A percentile compares a stretch with the other conserved stretches of the same genome.
Evolutionary conservation across 257 asterid genomes (phyloP).

Genomic region (Nicotiana otophora): DNA sequence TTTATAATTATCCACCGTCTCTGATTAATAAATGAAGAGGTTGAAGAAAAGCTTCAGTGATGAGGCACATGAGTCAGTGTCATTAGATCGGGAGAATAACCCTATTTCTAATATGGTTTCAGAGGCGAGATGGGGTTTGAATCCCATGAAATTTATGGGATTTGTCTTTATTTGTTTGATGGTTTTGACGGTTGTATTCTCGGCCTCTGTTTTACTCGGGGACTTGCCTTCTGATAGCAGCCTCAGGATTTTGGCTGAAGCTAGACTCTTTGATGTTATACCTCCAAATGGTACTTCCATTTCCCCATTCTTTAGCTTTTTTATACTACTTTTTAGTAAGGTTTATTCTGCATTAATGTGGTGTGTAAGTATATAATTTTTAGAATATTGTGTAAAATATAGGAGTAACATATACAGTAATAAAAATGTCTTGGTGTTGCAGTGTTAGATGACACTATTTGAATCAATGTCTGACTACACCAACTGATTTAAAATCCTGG

Average conservation of each 20-base stretch:
- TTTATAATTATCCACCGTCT: not conserved
- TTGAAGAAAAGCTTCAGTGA: not conserved
- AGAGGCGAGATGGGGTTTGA: constrained; percentile 30
- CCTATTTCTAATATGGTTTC: not conserved
- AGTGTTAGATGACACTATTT: not conserved
- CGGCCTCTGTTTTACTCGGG: constrained; percentile 31
- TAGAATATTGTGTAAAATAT: no score
- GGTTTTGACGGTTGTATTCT: constrained; percentile 55
- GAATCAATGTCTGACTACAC: not conserved
- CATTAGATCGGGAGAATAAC: not conserved
- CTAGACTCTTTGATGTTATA: constrained; percentile 30
- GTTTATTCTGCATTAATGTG: not conserved
- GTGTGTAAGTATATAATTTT: no score
- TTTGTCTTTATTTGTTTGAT: constrained; percentile 31
- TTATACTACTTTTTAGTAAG: not conserved
- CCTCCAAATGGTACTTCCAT: constrained; percentile 41
- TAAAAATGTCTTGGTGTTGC: not conserved
- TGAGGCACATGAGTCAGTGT: not conserved
- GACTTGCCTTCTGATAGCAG: constrained; percentile 38
- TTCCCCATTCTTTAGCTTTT: not conserved
- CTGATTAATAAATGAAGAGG: not conserved
- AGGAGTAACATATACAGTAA: no score
- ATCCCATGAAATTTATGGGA: constrained; percentile 39
- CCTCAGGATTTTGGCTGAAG: constrained; percentile 36
- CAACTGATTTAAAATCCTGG: not conserved